These are phyloP conservation scores for Nicotiana paniculata DNA, from an alignment of 257 asterid genomes.

Conservation along the genomic window DNA sequence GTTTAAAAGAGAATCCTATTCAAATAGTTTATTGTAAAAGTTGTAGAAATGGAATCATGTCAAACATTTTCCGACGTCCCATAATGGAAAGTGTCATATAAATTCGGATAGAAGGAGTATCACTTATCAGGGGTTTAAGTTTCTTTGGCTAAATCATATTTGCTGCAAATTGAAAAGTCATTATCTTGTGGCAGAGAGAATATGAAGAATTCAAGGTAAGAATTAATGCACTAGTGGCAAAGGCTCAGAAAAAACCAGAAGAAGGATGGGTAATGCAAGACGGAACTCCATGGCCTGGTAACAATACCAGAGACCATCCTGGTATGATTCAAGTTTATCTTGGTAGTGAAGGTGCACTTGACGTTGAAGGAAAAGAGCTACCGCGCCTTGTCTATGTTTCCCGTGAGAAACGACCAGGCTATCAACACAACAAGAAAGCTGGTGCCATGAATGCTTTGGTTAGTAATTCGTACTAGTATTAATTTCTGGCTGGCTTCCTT, in stretches of 20 bases:
- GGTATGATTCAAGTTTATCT: conserved; percentile 92
- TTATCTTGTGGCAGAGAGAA: conserved; percentile 52
- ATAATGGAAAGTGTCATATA: background rate
- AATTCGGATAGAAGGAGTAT: conserved; percentile 4
- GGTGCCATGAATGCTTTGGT: conserved; percentile 88
- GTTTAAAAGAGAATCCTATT: background rate
- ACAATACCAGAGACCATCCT: conserved; percentile 77
- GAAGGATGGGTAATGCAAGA: conserved; percentile 95
- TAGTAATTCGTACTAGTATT: conserved; percentile 3
- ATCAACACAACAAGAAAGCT: conserved; percentile 81
- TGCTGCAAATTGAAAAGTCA: background rate
- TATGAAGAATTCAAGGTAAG: conserved; percentile 82
- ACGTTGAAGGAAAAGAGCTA: conserved; percentile 76
- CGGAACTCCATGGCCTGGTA: conserved; percentile 91
- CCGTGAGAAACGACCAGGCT: conserved; percentile 82
- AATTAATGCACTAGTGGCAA: conserved; percentile 66
- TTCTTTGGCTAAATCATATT: background rate
- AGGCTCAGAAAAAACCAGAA: conserved; percentile 85
- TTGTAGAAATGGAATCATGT: background rate
- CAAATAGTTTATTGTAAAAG: background rate
- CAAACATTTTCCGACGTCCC: background rate
- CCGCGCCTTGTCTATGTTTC: conserved; percentile 77
- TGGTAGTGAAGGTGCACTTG: conserved; percentile 88
- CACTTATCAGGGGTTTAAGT: background rate
- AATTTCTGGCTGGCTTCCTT: background rate